These are phyloP conservation scores for Inga laurina DNA, from an alignment of 306 rosid species.

Conservation along the genomic window DNA sequence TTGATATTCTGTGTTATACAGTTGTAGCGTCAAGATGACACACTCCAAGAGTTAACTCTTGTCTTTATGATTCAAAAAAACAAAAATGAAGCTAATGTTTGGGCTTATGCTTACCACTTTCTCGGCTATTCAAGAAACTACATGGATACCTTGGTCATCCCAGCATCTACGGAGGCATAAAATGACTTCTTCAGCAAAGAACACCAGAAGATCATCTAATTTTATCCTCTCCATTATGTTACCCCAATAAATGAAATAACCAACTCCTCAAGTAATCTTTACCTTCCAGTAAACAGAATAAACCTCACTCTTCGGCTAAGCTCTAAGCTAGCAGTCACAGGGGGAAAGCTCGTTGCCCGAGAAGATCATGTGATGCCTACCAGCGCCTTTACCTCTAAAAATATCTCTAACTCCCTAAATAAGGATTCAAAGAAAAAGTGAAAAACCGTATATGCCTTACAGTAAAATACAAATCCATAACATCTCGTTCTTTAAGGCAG, in stretches of 20 bases:
- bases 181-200: neutral
- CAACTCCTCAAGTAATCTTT: neutral
- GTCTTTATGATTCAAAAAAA: too few species aligned
- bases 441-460: neutral
- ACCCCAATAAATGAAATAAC: neutral
- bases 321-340: neutral
- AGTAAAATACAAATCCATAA: neutral
- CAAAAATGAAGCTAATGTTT: too few species aligned
- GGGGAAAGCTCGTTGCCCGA: neutral
- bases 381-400: neutral
- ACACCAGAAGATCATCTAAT: neutral
- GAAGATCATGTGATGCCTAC: neutral
- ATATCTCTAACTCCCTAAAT: neutral
- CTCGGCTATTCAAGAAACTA: neutral
- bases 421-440: neutral
- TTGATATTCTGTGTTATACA: too few species aligned
- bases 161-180: neutral
- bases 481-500: neutral
- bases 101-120: neutral
- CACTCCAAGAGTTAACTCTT: too few species aligned
- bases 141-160: neutral
- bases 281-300: neutral
- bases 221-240: neutral
- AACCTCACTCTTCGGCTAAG: neutral
- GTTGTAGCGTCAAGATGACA: too few species aligned